These are phyloP conservation scores for Fusarium sp. DNA, from an alignment of 2,329 filamentous ascomycete genomes.

Conservation along the genomic window DNA sequence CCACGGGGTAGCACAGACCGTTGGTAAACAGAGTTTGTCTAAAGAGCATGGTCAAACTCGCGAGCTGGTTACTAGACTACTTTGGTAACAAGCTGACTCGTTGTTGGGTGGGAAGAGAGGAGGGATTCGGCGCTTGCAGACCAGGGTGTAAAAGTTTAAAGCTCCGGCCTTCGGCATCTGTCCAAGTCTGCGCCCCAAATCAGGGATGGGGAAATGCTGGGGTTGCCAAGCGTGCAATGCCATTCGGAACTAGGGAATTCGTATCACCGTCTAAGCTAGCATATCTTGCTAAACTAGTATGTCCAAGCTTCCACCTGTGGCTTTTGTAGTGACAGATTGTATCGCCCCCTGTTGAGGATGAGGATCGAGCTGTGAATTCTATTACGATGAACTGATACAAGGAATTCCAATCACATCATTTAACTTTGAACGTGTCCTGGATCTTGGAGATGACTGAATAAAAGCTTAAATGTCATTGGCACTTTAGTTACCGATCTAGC, in stretches of 20 bases:
- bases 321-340: no score
- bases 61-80: background rate
- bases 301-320: no score
- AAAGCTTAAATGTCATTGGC: no score
- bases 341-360: no score
- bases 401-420: no score
- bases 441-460: no score
- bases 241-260: background rate
- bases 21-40: background rate
- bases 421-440: no score
- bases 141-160: background rate
- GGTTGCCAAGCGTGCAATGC: background rate
- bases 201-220: background rate
- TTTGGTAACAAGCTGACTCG: background rate
- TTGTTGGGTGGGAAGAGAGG: background rate
- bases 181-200: background rate
- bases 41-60: background rate
- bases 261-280: background rate
- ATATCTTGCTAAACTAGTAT: background rate
- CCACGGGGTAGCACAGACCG: background rate
- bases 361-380: no score
- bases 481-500: no score
- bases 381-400: no score
- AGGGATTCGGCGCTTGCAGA: background rate
- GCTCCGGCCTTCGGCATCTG: background rate